phyloP scores from a whole-genome alignment of 441 rosid species.

The Erysimum cheiri region DNA sequence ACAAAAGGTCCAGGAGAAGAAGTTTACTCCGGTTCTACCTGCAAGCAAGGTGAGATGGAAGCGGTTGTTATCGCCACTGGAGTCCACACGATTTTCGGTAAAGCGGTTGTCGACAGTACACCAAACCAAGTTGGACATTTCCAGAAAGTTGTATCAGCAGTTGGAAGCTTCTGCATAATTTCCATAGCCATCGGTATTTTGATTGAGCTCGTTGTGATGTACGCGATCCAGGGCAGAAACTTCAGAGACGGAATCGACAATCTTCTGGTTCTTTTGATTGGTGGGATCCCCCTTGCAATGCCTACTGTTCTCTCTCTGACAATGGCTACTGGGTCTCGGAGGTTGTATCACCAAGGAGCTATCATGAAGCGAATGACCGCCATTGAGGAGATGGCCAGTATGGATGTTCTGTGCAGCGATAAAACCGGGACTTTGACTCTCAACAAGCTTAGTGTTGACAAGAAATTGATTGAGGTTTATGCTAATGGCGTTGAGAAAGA shows the following conservation, averaged over 20 bases:
- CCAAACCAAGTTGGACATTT: slow-evolving; percentile 63
- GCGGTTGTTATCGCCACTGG: slow-evolving; percentile 69
- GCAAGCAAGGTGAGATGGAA: slow-evolving; percentile 67
- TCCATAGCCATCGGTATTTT: slow-evolving; percentile 78
- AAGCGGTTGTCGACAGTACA: slow-evolving; percentile 60
- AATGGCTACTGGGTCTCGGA: slow-evolving; percentile 88
- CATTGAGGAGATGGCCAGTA: slow-evolving; percentile 92
- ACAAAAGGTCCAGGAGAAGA: slow-evolving; percentile 59
- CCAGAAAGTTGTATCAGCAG: slow-evolving; percentile 70
- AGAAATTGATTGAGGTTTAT: slow-evolving; percentile 71
- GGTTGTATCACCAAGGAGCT: slow-evolving; percentile 77
- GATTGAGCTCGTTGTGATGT: slow-evolving; percentile 83
- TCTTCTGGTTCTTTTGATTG: neutral
- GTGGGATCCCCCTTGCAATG: slow-evolving; percentile 43
- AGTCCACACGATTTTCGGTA: slow-evolving; percentile 62
- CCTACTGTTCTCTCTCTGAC: slow-evolving; percentile 79
- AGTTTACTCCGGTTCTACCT: slow-evolving; percentile 62
- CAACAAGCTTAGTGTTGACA: slow-evolving; percentile 85
- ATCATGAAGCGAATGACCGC: slow-evolving; percentile 93
- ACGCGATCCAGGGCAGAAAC: slow-evolving; percentile 73
- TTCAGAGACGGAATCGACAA: slow-evolving; percentile 51
- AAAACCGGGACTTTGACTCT: slow-evolving; percentile 88
- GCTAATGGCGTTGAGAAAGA: slow-evolving; percentile 80
- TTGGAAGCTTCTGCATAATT: slow-evolving; percentile 88
- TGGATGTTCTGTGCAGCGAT: slow-evolving; percentile 95